phyloP scores from a whole-genome alignment of 2,329 filamentous ascomycete species.

The Ophiocordyceps polyrhachis-furcata region DNA sequence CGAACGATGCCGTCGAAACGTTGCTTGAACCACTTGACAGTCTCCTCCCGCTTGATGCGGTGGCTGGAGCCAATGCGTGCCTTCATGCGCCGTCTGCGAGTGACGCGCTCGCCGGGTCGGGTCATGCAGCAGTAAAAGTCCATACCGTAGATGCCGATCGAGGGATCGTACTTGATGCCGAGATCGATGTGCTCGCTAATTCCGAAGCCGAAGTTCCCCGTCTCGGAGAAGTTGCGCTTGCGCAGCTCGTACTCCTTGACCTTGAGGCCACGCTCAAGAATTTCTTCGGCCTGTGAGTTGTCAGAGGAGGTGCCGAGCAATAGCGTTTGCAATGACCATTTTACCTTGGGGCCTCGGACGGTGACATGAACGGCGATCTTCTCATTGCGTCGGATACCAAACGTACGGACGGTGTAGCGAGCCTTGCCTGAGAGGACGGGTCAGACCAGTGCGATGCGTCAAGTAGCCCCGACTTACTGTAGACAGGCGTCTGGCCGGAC shows the following conservation, averaged over 20 bases:
- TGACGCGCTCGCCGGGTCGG: constrained; percentile 94
- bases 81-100: constrained; percentile 83
- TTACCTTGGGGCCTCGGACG: constrained; percentile 75
- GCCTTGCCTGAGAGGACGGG: constrained; percentile 58
- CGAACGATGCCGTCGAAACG: constrained; percentile 98
- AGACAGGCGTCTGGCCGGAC: constrained; percentile 98
- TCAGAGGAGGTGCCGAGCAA: constrained; percentile 7
- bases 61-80: constrained; percentile 71
- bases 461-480: constrained; percentile 49
- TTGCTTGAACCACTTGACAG: constrained; percentile 83
- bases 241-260: constrained; percentile 99
- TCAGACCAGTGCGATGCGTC: constrained; percentile 1
- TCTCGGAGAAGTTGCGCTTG: constrained; percentile 99
- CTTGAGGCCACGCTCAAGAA: constrained; percentile 99
- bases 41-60: constrained; percentile 88
- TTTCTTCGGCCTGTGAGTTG: constrained; percentile 69
- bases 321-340: constrained; percentile 1
- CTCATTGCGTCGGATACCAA: constrained; percentile 99
- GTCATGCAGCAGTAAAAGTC: constrained; percentile 99
- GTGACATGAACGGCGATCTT: constrained; percentile 99
- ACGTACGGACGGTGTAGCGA: constrained; percentile 99
- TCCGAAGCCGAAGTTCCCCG: constrained; percentile 99
- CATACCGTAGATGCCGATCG: constrained; percentile 99
- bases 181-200: constrained; percentile 99
- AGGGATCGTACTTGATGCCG: constrained; percentile 99